A percentile compares a stretch with the other conserved stretches of the same genome.
Evolutionary conservation across 768 basidiomycete species (phyloP).

Genomic region (Boletus barrowsii): DNA sequence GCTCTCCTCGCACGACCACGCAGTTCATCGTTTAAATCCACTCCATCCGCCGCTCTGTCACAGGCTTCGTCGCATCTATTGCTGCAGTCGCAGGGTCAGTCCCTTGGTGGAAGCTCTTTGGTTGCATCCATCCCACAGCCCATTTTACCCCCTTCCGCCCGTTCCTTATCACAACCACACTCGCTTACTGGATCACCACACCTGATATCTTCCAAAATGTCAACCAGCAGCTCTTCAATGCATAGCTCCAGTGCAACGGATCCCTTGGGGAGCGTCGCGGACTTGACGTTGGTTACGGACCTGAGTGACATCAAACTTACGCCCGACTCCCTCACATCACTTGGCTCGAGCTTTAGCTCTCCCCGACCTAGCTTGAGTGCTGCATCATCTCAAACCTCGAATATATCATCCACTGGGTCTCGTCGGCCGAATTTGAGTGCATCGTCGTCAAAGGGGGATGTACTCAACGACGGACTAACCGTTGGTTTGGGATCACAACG

Average conservation of each 20-base stretch:
- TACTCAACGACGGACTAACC: constrained; percentile 11
- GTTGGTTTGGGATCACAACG: constrained; percentile 22
- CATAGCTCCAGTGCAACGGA: constrained; percentile 15
- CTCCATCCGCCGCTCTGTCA: constrained; percentile 13
- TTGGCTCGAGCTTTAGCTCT: constrained; percentile 26
- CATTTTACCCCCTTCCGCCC: constrained; percentile 18
- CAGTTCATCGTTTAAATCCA: constrained; percentile 25
- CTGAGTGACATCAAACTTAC: constrained; percentile 23
- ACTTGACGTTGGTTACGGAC: constrained; percentile 25
- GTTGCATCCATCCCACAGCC: constrained; percentile 18
- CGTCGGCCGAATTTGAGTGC: constrained; percentile 22
- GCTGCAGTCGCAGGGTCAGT: constrained; percentile 19
- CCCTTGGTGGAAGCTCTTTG: constrained; percentile 15
- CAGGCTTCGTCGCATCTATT: constrained; percentile 24
- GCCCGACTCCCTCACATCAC: constrained; percentile 26
- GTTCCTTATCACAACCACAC: constrained; percentile 25
- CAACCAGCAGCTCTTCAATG: constrained; percentile 22
- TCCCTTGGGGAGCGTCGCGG: constrained; percentile 10
- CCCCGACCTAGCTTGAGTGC: constrained; percentile 26
- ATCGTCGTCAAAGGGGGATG: constrained; percentile 20
- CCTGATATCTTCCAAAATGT: constrained; percentile 19
- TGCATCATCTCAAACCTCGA: constrained; percentile 28
- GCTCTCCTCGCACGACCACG: constrained; percentile 23
- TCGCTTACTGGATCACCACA: constrained; percentile 31
- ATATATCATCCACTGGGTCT: constrained; percentile 23